These are phyloP conservation scores for Fagus crenata DNA, from an alignment of 306 rosid species.

Conservation along the genomic window DNA sequence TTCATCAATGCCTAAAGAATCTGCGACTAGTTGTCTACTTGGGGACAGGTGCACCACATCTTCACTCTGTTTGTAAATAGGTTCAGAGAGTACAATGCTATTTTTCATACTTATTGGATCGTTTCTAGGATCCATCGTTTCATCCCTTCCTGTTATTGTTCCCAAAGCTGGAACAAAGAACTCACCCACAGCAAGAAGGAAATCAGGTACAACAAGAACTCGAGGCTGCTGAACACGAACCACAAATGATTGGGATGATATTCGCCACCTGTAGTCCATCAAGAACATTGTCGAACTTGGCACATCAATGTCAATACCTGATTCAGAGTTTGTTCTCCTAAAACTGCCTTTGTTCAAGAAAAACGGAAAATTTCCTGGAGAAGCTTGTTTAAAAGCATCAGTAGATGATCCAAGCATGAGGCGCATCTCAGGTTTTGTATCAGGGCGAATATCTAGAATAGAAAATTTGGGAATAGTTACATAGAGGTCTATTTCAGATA, in stretches of 20 bases:
- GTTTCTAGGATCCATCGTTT: constrained; percentile 77
- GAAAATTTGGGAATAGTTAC: constrained; percentile 88
- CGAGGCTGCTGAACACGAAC: constrained; percentile 94
- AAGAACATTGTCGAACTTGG: constrained; percentile 85
- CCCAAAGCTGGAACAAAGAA: constrained; percentile 93
- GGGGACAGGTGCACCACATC: constrained; percentile 84
- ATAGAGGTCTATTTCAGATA: constrained; percentile 80
- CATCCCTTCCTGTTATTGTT: constrained; percentile 90
- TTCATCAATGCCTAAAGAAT: constrained; percentile 68
- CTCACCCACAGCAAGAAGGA: constrained; percentile 91
- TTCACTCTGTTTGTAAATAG: constrained; percentile 71
- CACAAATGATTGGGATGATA: constrained; percentile 76
- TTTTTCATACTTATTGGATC: constrained; percentile 70
- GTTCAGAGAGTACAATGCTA: constrained; percentile 62
- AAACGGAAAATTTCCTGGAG: constrained; percentile 58
- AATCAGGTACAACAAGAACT: constrained; percentile 95
- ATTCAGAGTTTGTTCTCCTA: constrained; percentile 44
- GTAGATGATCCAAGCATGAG: constrained; percentile 94
- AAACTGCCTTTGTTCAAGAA: constrained; percentile 46
- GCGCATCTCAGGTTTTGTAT: constrained; percentile 94
- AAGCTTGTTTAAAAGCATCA: constrained; percentile 69
- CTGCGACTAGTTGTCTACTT: constrained; percentile 76
- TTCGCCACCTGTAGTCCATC: constrained; percentile 91
- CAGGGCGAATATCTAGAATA: constrained; percentile 76
- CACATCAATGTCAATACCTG: constrained; percentile 50